These are phyloP conservation scores for sweet orange (Citrus sinensis) DNA, from an alignment of 345 rosid genomes.

Conservation along the genomic window DNA sequence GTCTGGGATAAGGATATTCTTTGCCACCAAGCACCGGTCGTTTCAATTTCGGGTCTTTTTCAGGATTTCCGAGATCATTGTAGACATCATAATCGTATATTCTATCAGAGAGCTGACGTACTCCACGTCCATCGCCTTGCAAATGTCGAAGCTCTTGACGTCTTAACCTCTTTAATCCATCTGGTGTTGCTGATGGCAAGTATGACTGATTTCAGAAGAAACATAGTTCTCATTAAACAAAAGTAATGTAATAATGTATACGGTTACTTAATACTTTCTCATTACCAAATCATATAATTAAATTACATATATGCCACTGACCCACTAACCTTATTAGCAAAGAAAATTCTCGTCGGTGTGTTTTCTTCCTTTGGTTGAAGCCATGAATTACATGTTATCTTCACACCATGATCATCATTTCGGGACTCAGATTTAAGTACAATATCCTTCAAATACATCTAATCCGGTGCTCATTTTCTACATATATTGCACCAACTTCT, in stretches of 20 bases:
- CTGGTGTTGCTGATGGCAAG: conserved; percentile 35
- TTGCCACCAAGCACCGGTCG: conserved; percentile 30
- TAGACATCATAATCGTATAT: conserved; percentile 41
- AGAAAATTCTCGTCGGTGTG: conserved; percentile 55
- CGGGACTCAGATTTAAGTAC: conserved; percentile 14
- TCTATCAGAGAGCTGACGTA: conserved; percentile 28
- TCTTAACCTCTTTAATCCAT: conserved; percentile 30
- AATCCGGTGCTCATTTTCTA: conserved; percentile 70
- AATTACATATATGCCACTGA: not conserved
- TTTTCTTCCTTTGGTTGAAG: conserved; percentile 49
- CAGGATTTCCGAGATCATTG: conserved; percentile 40
- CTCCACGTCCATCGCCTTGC: conserved; percentile 39
- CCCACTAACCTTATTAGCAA: conserved; percentile 48
- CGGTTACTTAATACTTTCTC: too few species aligned
- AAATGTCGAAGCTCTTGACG: conserved; percentile 26
- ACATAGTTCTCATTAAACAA: too few species aligned
- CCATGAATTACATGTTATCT: conserved; percentile 57
- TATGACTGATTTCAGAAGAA: conserved; percentile 18
- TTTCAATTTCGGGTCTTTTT: not conserved
- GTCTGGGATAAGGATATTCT: conserved; percentile 48
- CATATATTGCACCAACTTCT: conserved; percentile 48
- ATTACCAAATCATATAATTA: too few species aligned
- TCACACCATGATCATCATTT: conserved; percentile 35
- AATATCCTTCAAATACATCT: conserved; percentile 51
- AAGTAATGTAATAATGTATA: too few species aligned